Base-by-base conservation (phyloP, 2,329 filamentous ascomycete genomes). In the Penicillium thymicola region DNA sequence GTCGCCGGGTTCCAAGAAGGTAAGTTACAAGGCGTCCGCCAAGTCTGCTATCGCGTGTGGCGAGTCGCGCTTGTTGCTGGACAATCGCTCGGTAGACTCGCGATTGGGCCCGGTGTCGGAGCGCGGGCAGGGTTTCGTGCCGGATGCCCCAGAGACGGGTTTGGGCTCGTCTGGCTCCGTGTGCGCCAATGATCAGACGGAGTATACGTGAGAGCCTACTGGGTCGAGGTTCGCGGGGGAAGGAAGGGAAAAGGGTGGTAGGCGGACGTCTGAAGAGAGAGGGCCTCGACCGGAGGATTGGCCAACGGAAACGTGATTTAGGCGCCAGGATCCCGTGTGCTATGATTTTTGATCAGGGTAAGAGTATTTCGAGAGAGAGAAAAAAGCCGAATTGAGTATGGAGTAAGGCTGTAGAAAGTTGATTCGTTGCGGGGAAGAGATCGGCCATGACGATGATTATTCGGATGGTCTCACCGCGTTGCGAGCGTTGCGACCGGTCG, bases 61-160 rank as follows among this genome's bases (percentile, higher is more conserved):
- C 73, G 59, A 81, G 79, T 64, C 77, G 81, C 46, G 76, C 79
- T 73, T 90, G 87, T 49, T 84, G 83, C 64, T 81, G 79, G 60
- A 92, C 77, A 55, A 95, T 80, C 61, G 87, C 89, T 44, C 82
- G 82, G 70, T 94, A 95, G 62, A 96, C 85, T 54, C 86, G 84
- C 37, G 87, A 87, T 75, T 96, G 91, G 9, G 90, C 76, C 51
- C 82, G 80, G 70, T 87, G 85, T 67, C 88, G 89, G 66, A 90
- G 82, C 49, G 81, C 78, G 13, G 90, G 89, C 25, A 96, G 74
- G 5, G 84, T 89, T 65, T 92, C 85, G 81, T 90, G 84, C 60
- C 85, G 89, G 72, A 96, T 85, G 63, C 81, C 79, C 65, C 87
- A 81, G 52, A 94, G 79, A 59, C 82, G 84, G 58, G 86, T 83